These are phyloP conservation scores for Lasiodiplodia theobromae DNA, from an alignment of 2,329 filamentous ascomycete species.

Conservation along the genomic window DNA sequence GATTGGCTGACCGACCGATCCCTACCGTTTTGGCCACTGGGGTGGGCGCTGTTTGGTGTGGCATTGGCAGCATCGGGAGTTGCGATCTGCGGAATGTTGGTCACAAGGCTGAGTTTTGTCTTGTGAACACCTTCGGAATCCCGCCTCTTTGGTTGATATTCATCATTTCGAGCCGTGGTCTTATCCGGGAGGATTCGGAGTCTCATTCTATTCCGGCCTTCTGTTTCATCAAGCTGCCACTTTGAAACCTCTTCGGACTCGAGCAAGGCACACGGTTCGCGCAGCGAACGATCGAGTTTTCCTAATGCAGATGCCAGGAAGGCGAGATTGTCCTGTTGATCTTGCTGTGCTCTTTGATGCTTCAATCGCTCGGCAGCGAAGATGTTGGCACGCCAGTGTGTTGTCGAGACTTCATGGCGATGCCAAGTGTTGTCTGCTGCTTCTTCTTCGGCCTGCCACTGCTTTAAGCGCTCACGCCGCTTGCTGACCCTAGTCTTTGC, in stretches of 20 bases:
- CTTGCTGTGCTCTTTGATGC: constrained; percentile 85
- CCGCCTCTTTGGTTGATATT: constrained; percentile 85
- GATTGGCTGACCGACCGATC: constrained; percentile 52
- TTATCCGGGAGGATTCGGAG: constrained; percentile 84
- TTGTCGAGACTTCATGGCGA: constrained; percentile 85
- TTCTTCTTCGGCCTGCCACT: constrained; percentile 76
- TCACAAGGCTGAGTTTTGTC: constrained; percentile 57
- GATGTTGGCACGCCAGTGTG: constrained; percentile 94
- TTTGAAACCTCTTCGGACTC: constrained; percentile 69
- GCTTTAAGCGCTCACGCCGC: constrained; percentile 80
- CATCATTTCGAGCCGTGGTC: constrained; percentile 66
- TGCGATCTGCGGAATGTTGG: constrained; percentile 45
- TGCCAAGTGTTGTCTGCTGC: constrained; percentile 74
- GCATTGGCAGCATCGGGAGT: constrained; percentile 36
- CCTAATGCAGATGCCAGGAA: constrained; percentile 79
- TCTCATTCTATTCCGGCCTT: constrained; percentile 94
- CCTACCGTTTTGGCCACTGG: constrained; percentile 37
- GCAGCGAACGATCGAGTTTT: constrained; percentile 79
- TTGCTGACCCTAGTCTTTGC: constrained; percentile 73
- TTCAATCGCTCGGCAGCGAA: constrained; percentile 91
- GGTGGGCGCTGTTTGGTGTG: constrained; percentile 34
- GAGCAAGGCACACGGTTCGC: constrained; percentile 81
- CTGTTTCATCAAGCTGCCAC: constrained; percentile 95
- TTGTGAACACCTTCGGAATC: constrained; percentile 59
- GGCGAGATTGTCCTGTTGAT: constrained; percentile 87